Base-by-base conservation (phyloP, 1,284 basidiomycete genomes). In the Cutaneotrichosporon curvatum region DNA sequence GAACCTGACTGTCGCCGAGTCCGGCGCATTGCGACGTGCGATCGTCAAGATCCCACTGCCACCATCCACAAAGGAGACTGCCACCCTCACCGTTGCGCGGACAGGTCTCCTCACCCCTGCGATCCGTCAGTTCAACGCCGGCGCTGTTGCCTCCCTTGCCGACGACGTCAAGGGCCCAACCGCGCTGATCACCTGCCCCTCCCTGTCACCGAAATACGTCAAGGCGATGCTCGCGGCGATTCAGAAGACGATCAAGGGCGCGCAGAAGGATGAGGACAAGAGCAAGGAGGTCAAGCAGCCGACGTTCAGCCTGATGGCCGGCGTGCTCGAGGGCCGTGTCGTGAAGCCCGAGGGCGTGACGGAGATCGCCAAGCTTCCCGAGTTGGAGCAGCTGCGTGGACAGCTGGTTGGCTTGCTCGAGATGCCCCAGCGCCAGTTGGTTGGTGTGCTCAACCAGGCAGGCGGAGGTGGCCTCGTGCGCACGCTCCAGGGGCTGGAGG, bases 391-490 rank as follows among this genome's bases (percentile, higher is more conserved):
- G 15, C 50, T 74, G 11, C 52, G 69, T 25, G 65, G 58, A 2
- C 71, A 73, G 56, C 54, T 75, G 20, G 67, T 75, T 6, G 73
- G 73, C 0, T 42, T 73, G 44, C 47, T 75, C 43, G 61, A 69
- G 45, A 56, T 53, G 22, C 67, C 65, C 12, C 63, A 52, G 18
- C 62, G 62, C 51, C 56, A 58, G 36, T 53, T 70, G 42, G 45
- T 71, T n/a, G 69, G 70, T 20, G 48, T 70, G 6, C 47, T 70
- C 45, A 46, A 46, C 34, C 63, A 66, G 50, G 70, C 67, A 0
- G 65, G 59, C 9, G 71, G 71, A n/a, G 69, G 69, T 14, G 56
- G 58, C 2, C 49, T 72, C 48, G 61, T 72, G 19, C 60, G 71
- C 54, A 71, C 71, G 14, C 48, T 72, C 43, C 65, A 71, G 51